Evolutionary conservation across 2,329 filamentous ascomycete genomes (phyloP), one percentile per base, ranked within the genome.

Genomic region (Epichloe baconii): DNA sequence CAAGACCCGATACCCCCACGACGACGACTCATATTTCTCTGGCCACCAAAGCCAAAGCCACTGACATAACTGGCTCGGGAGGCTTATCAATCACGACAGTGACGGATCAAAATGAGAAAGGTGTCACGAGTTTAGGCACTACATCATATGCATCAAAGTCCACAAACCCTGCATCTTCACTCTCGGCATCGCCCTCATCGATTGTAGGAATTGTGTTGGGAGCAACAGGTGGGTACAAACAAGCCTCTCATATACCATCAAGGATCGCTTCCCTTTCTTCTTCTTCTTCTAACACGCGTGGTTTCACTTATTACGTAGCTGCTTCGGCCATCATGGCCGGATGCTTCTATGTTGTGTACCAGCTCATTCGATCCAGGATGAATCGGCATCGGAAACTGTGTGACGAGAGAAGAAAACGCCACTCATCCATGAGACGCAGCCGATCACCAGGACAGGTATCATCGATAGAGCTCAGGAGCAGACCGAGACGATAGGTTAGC

Each of bases 181-280:
- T 23, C 5, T 42, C 15, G 37, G 26, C 19, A 42, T 51, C 49
- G 1, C 49, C 44, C 17, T 11, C 49, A 14, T 42, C 49, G 5
- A 49, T 57, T 17, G 48, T 50, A 3, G 51, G 51, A n/a, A 46
- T 52, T n/a, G 44, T 56, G 2, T 17, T 57, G 35, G 55, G 55
- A 7, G 45, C 53, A 19, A 17, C 54, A 19, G 53, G 56, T 58
- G n/a, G 44, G 56, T 55, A 37, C 14, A 42, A 17, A 8, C 7
- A 10, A 42, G 11, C 35, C 34, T 15, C 34, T 12, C 37, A 10
- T 2, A 5, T 2, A 11, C 31, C 14, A 47, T 47, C 4, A 26
- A 26, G 14, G 6, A 19, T 41, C 40, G 31, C 37, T 26, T 51
- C 46, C 21, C 10, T 23, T 12, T 35, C n/a, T 17, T 15, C n/a